phyloP scores from a whole-genome alignment of 495 filamentous ascomycete species.

The Xylaria intraflava region DNA sequence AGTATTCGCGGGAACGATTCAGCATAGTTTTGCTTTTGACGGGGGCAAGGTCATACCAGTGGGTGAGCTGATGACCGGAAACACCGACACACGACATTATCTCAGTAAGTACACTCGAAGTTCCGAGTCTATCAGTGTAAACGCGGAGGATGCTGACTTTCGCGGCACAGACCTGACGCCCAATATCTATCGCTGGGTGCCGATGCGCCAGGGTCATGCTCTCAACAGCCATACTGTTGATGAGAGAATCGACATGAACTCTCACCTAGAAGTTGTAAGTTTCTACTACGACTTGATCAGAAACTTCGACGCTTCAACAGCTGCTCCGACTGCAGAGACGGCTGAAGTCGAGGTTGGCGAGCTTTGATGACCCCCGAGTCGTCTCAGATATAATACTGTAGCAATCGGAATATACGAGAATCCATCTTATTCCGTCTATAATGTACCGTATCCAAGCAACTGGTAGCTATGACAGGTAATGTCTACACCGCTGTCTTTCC shows the following conservation, averaged over 20 bases:
- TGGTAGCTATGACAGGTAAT: no score
- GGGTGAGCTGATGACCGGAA: conserved; percentile 63
- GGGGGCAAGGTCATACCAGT: conserved; percentile 53
- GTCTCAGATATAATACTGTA: no score
- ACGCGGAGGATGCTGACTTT: conserved; percentile 42
- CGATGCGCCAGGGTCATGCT: conserved; percentile 41
- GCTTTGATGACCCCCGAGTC: conserved; percentile 6
- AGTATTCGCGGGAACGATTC: conserved; percentile 53
- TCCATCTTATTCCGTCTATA: no score
- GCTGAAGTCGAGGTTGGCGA: conserved; percentile 15
- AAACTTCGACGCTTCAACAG: conserved; percentile 30
- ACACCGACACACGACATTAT: conserved; percentile 54
- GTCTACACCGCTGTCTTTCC: no score
- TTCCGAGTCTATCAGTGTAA: conserved; percentile 20
- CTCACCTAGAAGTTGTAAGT: conserved; percentile 49
- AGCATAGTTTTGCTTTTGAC: conserved; percentile 48
- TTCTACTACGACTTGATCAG: conserved; percentile 42
- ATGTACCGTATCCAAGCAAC: no score
- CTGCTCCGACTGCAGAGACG: conserved; percentile 8
- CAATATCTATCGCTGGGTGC: conserved; percentile 54
- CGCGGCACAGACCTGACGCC: conserved; percentile 46
- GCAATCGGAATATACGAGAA: no score
- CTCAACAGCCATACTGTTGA: conserved; percentile 51
- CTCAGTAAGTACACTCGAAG: conserved; percentile 39
- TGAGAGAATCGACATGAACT: conserved; percentile 48